Conservation (phyloP, 2,329 filamentous ascomycete species). For the Cladosporium sp. region DNA sequence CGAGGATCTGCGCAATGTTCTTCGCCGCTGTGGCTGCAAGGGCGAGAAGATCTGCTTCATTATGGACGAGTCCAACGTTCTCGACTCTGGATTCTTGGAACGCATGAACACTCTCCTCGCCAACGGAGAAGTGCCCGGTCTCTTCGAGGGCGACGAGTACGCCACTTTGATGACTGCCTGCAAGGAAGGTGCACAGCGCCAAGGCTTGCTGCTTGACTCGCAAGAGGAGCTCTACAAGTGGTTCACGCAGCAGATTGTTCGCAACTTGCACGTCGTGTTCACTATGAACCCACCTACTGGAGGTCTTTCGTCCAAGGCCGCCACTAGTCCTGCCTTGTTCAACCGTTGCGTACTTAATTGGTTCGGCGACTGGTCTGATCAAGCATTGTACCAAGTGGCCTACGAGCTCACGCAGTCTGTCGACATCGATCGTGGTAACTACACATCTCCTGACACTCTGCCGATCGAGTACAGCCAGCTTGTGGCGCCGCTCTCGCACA, state of each 20-base stretch:
- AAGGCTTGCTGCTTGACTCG: slow-evolving; percentile 91
- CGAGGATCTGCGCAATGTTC: slow-evolving; percentile 90
- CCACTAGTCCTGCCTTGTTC: slow-evolving; percentile 96
- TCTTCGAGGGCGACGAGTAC: slow-evolving; percentile 99
- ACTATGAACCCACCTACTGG: slow-evolving; percentile 99
- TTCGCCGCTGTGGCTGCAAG: slow-evolving; percentile 92
- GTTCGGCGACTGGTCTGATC: slow-evolving; percentile 99
- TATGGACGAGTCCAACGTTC: slow-evolving; percentile 98
- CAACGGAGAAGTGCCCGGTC: slow-evolving; percentile 97
- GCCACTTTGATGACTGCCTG: slow-evolving; percentile 98
- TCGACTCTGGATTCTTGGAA: slow-evolving; percentile 97
- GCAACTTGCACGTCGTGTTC: slow-evolving; percentile 98
- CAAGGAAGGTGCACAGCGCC: slow-evolving; percentile 95
- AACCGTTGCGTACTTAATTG: slow-evolving; percentile 99
- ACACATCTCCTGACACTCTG: slow-evolving; percentile 83
- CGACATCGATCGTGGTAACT: slow-evolving; percentile 86
- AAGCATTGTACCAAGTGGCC: slow-evolving; percentile 96
- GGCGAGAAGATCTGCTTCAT: slow-evolving; percentile 99
- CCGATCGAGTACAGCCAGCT: slow-evolving; percentile 90
- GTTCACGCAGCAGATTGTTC: slow-evolving; percentile 99
- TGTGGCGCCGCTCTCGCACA: slow-evolving; percentile 79
- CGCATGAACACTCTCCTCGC: slow-evolving; percentile 98
- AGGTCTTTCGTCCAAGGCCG: slow-evolving; percentile 90
- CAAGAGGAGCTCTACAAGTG: slow-evolving; percentile 99
- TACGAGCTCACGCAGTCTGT: slow-evolving; percentile 95